A percentile compares a stretch with the other conserved stretches of the same genome.
phyloP scores from a whole-genome alignment of 75 land plant genomes.

The Azolla pinnata region DNA sequence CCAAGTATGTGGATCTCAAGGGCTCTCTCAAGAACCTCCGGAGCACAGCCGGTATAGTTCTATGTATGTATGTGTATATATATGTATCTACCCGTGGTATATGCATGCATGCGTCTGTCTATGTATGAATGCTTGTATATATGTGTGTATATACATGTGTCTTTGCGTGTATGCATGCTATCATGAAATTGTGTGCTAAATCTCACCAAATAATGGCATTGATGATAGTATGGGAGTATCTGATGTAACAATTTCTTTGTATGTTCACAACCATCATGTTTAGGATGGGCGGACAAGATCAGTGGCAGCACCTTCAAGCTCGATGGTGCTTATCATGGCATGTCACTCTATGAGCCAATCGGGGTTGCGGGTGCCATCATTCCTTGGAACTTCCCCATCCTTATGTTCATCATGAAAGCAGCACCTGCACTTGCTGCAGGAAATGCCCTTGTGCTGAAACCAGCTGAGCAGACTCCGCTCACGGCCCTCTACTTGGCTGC shows the following conservation, averaged over 20 bases:
- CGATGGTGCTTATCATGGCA: conserved; percentile 58
- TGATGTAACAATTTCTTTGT: too few relatives aligned
- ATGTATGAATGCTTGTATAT: not conserved
- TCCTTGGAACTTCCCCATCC: conserved; percentile 91
- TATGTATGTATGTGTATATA: not conserved
- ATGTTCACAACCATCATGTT: too few relatives aligned
- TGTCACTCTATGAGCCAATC: conserved; percentile 76
- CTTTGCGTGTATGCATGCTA: not conserved
- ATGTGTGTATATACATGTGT: not conserved
- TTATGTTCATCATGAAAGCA: conserved; percentile 56
- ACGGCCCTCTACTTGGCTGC: conserved; percentile 60
- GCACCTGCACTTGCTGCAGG: conserved; percentile 75
- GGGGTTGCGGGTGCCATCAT: conserved; percentile 93
- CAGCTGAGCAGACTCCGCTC: conserved; percentile 89
- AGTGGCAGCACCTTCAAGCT: conserved; percentile 65
- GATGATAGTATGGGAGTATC: too few relatives aligned
- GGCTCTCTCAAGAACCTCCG: conserved; percentile 22
- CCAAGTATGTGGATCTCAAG: conserved; percentile 39
- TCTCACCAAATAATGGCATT: too few relatives aligned
- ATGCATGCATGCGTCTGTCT: not conserved
- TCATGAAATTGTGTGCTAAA: not conserved
- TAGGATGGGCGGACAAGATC: conserved; percentile 98
- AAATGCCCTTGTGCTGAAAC: conserved; percentile 64
- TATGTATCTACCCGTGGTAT: not conserved
- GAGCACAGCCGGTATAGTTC: conserved; percentile 42